Percentiles rank a stretch among this genome's conserved stretches.
Conservation (phyloP, 2,329 filamentous ascomycete species). For the Fusarium sp. region DNA sequence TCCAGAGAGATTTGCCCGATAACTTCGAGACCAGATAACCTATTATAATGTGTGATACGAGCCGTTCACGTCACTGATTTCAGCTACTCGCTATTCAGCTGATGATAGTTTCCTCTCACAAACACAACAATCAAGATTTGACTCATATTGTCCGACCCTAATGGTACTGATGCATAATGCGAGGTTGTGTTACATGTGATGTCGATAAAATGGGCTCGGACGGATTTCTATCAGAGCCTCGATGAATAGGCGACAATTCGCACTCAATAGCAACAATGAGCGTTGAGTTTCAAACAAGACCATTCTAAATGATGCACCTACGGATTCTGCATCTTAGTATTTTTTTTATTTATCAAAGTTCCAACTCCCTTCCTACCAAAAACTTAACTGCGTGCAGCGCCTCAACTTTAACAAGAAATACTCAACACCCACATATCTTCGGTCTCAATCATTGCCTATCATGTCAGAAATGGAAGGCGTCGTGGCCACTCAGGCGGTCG, state of each 20-base stretch:
- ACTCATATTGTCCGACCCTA: slow-evolving; percentile 1
- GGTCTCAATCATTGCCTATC: not conserved
- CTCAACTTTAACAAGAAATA: not conserved
- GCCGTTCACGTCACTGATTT: not conserved
- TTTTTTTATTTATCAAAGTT: not conserved
- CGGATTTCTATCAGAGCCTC: slow-evolving; percentile 4
- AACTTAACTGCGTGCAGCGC: not conserved
- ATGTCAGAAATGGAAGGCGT: slow-evolving; percentile 11
- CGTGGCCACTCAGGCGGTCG: not conserved
- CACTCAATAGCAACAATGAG: slow-evolving; percentile 4
- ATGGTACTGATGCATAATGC: not conserved
- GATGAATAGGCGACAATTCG: slow-evolving; percentile 1
- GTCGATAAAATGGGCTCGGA: not conserved
- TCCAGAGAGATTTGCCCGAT: not conserved
- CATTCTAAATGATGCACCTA: not conserved
- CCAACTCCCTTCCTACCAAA: not conserved
- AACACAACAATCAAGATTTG: slow-evolving; percentile 6
- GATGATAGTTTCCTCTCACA: not conserved
- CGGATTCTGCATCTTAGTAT: not conserved
- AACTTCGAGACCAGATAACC: not conserved
- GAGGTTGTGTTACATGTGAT: slow-evolving; percentile 23
- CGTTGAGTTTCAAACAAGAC: not conserved
- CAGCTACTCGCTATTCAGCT: not conserved
- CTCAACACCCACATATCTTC: not conserved
- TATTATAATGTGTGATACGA: not conserved